phyloP scores from a whole-genome alignment of 345 rosid genomes.

The Cardamine resedifolia region DNA sequence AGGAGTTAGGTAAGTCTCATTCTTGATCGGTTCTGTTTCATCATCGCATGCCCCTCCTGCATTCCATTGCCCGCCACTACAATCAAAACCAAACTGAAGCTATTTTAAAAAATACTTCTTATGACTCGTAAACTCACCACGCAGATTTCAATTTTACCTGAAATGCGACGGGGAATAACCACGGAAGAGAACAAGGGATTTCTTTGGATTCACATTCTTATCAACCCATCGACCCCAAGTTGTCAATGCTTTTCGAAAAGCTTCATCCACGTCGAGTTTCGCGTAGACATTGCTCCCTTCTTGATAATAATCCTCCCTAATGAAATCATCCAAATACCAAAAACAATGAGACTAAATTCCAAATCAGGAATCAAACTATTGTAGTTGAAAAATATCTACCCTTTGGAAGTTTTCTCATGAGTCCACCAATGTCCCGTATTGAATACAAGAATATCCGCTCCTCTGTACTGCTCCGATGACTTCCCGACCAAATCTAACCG shows the following conservation, averaged over 20 bases:
- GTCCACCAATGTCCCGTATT: conserved; percentile 99
- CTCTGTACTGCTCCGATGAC: conserved; percentile 67
- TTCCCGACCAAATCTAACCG: conserved; percentile 84
- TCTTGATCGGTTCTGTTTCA: conserved; percentile 85
- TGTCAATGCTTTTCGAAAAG: conserved; percentile 81
- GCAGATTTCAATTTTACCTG: conserved; percentile 48
- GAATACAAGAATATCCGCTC: conserved; percentile 75
- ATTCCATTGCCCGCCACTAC: conserved; percentile 98
- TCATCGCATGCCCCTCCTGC: conserved; percentile 90
- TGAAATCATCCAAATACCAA: conserved; percentile 9
- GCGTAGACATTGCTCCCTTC: conserved; percentile 78
- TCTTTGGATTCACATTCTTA: conserved; percentile 61
- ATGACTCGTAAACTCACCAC: not conserved
- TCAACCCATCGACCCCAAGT: conserved; percentile 97
- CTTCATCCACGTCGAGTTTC: conserved; percentile 83
- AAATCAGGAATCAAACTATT: not conserved
- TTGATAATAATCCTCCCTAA: conserved; percentile 92
- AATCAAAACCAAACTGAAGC: conserved; percentile 10
- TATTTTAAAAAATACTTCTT: not conserved
- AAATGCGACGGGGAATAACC: conserved; percentile 97
- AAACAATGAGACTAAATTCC: not conserved
- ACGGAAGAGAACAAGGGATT: conserved; percentile 75
- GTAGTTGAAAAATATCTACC: conserved; percentile 43
- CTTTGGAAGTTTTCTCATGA: conserved; percentile 91
- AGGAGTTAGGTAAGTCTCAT: conserved; percentile 58